These are phyloP conservation scores for Nakazawaea ishiwadae DNA, from an alignment of 805 yeast species.

Conservation along the genomic window DNA sequence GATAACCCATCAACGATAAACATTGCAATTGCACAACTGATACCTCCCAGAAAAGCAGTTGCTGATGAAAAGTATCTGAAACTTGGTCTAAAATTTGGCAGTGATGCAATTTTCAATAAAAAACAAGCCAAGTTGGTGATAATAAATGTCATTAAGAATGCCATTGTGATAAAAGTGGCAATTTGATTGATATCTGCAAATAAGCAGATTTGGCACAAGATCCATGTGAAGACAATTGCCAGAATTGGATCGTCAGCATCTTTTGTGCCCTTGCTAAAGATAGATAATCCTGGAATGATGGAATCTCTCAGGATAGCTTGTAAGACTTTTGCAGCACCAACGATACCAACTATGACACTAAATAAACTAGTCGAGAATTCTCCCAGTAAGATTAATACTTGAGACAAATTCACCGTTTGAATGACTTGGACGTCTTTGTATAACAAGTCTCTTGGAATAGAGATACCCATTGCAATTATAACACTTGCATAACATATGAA, in stretches of 20 bases:
- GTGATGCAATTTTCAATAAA: constrained; percentile 78
- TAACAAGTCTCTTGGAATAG: constrained; percentile 77
- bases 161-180: constrained; percentile 95
- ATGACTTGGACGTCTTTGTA: constrained; percentile 79
- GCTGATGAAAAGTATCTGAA: constrained; percentile 79
- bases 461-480: constrained; percentile 70
- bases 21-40: constrained; percentile 77
- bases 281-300: constrained; percentile 72
- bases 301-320: constrained; percentile 89
- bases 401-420: constrained; percentile 72
- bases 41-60: constrained; percentile 77
- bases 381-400: constrained; percentile 72
- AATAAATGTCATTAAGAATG: constrained; percentile 91
- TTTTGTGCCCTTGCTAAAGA: constrained; percentile 48
- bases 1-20: constrained; percentile 89
- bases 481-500: constrained; percentile 76
- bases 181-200: constrained; percentile 90
- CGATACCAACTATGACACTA: constrained; percentile 91
- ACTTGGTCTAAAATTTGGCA: constrained; percentile 98
- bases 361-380: constrained; percentile 88
- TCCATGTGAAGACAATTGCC: constrained; percentile 74
- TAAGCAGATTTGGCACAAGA: constrained; percentile 76
- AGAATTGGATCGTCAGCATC: constrained; percentile 52
- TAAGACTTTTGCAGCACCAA: constrained; percentile 89
- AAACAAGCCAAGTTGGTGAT: constrained; percentile 95